Base-by-base conservation (phyloP, 2,329 filamentous ascomycete species). In the Botryotinia globosa region DNA sequence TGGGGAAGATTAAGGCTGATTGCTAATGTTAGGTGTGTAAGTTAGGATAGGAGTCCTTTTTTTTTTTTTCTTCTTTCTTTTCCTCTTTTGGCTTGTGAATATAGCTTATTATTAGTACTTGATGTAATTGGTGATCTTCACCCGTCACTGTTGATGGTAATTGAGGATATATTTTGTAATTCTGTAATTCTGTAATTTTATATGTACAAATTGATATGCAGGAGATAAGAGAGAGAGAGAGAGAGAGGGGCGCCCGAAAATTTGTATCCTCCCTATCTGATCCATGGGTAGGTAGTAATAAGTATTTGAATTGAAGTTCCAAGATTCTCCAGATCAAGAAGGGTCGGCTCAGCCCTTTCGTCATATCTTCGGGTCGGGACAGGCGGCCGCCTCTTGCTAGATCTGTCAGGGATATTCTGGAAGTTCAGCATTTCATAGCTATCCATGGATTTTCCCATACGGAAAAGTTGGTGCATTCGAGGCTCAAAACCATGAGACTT, bases 401-500 rank as follows among this genome's bases (percentile, higher is more conserved):
- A 10, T n/a, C 7, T 5, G 14, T 32, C 32, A 67, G 34, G 25
- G 34, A 56, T 67, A 56, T 67, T 67, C 48, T 34, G 65, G n/a
- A 29, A 18, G 34, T 22, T 56, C 14, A 44, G 34, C 48, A 68
- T 51, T 62, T 29, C 56, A 45, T 32, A 48, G 54, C 42, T 48
- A n/a, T 37, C 42, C 32, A n/a, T n/a, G n/a, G n/a, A n/a, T 45
- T 51, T 70, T 63, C 16, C 56, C 39, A 44, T 12, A 6, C 32
- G n/a, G 58, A 25, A 34, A 70, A 45, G 39, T 48, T 37, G 16
- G 22, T 63, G 44, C 18, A 45, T 4, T 51, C 3, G 18, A 61
- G 58, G 32, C 20, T 66, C 29, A 25, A 32, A 61, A 75, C 37
- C 4, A 81, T 81, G 80, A 74, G 76, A 71, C 67, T 75, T 74